Conservation (phyloP, 192 early-diverging fungal species). For the Coemansia sp. region DNA sequence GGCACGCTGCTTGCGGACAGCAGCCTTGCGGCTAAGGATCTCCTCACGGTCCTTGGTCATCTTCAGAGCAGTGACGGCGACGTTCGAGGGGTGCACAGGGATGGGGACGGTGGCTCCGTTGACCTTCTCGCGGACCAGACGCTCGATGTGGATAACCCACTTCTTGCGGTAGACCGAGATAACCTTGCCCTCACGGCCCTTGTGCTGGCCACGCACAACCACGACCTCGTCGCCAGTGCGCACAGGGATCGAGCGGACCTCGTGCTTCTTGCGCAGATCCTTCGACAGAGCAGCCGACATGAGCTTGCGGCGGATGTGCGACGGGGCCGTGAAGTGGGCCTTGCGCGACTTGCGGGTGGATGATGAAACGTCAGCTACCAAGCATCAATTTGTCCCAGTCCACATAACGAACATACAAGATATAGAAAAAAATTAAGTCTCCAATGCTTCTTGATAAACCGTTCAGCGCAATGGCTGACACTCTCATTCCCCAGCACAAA, state of each 20-base stretch:
- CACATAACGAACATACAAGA: conserved; percentile 13
- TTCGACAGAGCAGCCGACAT: conserved; percentile 96
- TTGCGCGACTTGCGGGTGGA: conserved; percentile 91
- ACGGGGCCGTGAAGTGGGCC: conserved; percentile 98
- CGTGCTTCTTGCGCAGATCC: conserved; percentile 97
- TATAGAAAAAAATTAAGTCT: conserved; percentile 10
- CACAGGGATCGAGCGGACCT: conserved; percentile 94
- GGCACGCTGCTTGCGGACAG: conserved; percentile 32
- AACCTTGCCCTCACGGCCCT: conserved; percentile 98
- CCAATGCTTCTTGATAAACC: conserved; percentile 15
- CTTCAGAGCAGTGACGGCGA: conserved; percentile 92
- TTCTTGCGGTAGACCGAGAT: conserved; percentile 96
- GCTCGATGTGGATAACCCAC: conserved; percentile 99
- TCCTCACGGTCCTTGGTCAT: conserved; percentile 94
- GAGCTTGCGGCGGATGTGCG: conserved; percentile 90
- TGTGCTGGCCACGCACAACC: conserved; percentile 92
- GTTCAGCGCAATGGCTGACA: conserved; percentile 54
- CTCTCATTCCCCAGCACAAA: conserved; percentile 19
- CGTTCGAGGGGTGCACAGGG: conserved; percentile 98
- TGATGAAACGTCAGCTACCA: conserved; percentile 75
- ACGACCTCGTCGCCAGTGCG: conserved; percentile 97
- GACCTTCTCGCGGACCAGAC: conserved; percentile 94
- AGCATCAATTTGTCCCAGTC: conserved; percentile 1
- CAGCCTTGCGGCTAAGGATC: conserved; percentile 86
- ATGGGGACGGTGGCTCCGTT: conserved; percentile 91